Conservation (phyloP, 1,284 basidiomycete genomes). For the Chondrostereum purpureum region DNA sequence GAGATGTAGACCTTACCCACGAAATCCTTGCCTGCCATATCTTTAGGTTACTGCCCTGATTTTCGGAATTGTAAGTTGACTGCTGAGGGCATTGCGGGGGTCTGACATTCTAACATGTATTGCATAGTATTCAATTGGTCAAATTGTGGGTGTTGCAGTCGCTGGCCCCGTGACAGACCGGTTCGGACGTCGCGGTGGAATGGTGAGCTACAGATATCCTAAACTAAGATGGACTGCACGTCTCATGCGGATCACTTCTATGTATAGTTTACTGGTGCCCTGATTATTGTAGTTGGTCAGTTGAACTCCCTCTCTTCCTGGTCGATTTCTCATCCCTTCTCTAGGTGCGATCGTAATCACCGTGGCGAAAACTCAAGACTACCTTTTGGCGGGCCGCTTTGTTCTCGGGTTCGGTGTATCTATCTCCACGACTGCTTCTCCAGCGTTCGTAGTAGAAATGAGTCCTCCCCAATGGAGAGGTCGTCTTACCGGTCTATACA, state of each 20-base stretch:
- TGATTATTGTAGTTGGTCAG: constrained; percentile 35
- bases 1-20: background rate
- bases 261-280: constrained; percentile 37
- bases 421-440: constrained; percentile 44
- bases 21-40: background rate
- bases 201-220: constrained; percentile 28
- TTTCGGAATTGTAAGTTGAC: constrained; percentile 28
- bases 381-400: constrained; percentile 41
- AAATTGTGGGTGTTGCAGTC: constrained; percentile 30
- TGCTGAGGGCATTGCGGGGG: background rate
- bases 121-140: constrained; percentile 27
- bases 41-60: constrained; percentile 3
- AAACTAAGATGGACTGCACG: background rate
- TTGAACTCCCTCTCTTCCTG: background rate
- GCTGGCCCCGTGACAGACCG: constrained; percentile 38
- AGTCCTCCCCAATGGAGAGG: constrained; percentile 62
- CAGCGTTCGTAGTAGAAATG: constrained; percentile 45
- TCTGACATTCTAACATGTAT: background rate
- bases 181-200: constrained; percentile 45
- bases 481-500: constrained; percentile 45
- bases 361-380: constrained; percentile 31
- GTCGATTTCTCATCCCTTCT: background rate
- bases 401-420: constrained; percentile 45
- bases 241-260: constrained; percentile 4
- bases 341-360: constrained; percentile 38